Base-by-base conservation (phyloP, 257 asterid species). In the Gentiana macrophylla region DNA sequence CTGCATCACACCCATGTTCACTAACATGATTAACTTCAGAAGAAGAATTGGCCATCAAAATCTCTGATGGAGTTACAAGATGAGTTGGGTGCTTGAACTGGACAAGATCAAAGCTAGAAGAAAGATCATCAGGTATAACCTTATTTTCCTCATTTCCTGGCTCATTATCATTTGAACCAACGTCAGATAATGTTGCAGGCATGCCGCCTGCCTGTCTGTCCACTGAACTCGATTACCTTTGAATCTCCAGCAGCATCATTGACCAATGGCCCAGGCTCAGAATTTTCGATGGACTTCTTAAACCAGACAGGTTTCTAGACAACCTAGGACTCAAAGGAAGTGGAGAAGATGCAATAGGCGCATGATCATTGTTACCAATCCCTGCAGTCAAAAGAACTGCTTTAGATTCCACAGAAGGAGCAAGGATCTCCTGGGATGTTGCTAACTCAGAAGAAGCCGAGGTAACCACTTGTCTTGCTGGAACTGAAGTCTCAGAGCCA, bases 11-110 rank as follows among this genome's bases (percentile, higher is more conserved):
- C 69, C 66, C 74, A 54, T 83, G 74, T 49, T 92, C 94, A 64
- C 50, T 71, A 41, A 74, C 45, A 61, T 75, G 76, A 75, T 49
- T 80, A 66, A 72, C 72, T 55, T 91, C 96, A 32, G 95, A 72
- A 52, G 97, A 70, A 46, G 97, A 75, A 65, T 54, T 80, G 57
- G 86, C 87, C 95, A 78, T 88, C 76, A 92, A 72, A 72, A 92
- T 81, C 77, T 92, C 97, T 35, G 94, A 73, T 74, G 99, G 95
- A 62, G 97, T 92, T 50, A 92, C 94, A 72, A 92, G 73, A 79
- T 92, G 99, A 57, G 99, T 92, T 37, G 99, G 99, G 74, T 82
- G 95, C 76, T 84, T 88, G 79, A 83, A 88, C 80, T 88, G 84
- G 46, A 79, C 63, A 65, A 79, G 77, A 56, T 64, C 82, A 55